phyloP scores from a whole-genome alignment of 148 eudicot genomes.

The Nyssa sinensis region DNA sequence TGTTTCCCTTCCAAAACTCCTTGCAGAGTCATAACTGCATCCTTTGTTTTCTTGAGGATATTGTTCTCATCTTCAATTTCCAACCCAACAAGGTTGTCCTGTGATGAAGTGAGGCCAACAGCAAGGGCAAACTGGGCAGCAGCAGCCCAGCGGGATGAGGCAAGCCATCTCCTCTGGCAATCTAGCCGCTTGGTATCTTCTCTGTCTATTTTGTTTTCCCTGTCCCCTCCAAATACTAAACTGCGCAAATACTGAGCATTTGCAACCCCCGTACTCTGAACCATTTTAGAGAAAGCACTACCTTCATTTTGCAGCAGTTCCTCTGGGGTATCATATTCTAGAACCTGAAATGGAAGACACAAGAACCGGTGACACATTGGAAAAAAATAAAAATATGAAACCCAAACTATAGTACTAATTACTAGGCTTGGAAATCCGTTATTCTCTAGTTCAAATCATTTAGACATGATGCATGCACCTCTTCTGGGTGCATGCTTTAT shows the following conservation, averaged over 20 bases:
- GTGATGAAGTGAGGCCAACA: conserved; percentile 55
- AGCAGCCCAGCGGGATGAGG: conserved; percentile 80
- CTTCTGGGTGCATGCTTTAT: too few relatives aligned
- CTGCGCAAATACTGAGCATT: conserved; percentile 84
- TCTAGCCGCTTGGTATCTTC: conserved; percentile 48
- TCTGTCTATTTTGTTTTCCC: conserved; percentile 29
- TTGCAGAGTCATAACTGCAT: conserved; percentile 72
- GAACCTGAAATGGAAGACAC: conserved; percentile 42
- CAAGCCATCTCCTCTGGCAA: conserved; percentile 62
- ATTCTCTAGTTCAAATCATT: too few relatives aligned
- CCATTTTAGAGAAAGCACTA: conserved; percentile 94
- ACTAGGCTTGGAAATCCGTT: too few relatives aligned
- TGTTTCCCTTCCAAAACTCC: conserved; percentile 79
- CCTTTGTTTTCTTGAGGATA: conserved; percentile 64
- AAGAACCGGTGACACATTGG: background rate
- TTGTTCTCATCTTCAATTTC: conserved; percentile 50
- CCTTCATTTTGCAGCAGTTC: conserved; percentile 57
- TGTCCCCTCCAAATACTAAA: conserved; percentile 51
- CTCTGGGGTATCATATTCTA: conserved; percentile 81
- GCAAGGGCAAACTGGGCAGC: conserved; percentile 76
- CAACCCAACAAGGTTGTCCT: conserved; percentile 59
- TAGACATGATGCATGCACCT: too few relatives aligned
- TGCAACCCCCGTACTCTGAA: conserved; percentile 88
- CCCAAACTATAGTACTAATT: too few relatives aligned
- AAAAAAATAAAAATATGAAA: background rate